phyloP scores from a whole-genome alignment of 129 eudicot genomes.

The Saposhnikovia divaricata region DNA sequence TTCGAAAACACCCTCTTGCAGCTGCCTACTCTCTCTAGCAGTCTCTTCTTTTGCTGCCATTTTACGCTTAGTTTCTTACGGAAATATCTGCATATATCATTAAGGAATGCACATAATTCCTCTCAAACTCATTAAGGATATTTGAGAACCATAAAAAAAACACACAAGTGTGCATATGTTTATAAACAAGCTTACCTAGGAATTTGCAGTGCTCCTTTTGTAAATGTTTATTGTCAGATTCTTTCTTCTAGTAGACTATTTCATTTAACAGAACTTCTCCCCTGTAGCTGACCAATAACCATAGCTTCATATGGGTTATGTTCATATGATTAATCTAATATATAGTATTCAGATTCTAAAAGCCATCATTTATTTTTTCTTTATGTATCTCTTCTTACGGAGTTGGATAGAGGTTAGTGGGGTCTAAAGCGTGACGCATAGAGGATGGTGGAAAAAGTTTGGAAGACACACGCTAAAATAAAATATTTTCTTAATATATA shows the following conservation, averaged over 20 bases:
- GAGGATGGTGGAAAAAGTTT: no score
- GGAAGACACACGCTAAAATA: no score
- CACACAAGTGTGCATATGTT: not conserved
- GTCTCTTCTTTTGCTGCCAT: conserved; percentile 34
- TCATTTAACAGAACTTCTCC: not conserved
- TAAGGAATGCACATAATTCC: not conserved
- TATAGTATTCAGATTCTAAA: not conserved
- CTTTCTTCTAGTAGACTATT: conserved; percentile 2
- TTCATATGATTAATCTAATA: not conserved
- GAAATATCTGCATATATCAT: conserved; percentile 9
- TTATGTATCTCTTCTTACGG: no score
- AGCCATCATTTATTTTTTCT: not conserved
- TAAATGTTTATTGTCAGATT: conserved; percentile 3
- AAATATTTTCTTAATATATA: no score
- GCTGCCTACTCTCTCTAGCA: conserved; percentile 17
- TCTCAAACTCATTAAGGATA: not conserved
- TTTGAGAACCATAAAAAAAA: not conserved
- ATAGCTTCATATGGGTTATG: not conserved
- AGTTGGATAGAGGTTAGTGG: no score
- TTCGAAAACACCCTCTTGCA: not conserved
- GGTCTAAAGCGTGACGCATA: no score
- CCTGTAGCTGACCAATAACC: not conserved
- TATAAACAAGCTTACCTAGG: conserved; percentile 8
- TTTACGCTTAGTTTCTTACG: conserved; percentile 18
- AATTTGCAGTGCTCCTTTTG: not conserved